Base-by-base conservation (phyloP, 768 basidiomycete species). In the Lentinula edodes region DNA sequence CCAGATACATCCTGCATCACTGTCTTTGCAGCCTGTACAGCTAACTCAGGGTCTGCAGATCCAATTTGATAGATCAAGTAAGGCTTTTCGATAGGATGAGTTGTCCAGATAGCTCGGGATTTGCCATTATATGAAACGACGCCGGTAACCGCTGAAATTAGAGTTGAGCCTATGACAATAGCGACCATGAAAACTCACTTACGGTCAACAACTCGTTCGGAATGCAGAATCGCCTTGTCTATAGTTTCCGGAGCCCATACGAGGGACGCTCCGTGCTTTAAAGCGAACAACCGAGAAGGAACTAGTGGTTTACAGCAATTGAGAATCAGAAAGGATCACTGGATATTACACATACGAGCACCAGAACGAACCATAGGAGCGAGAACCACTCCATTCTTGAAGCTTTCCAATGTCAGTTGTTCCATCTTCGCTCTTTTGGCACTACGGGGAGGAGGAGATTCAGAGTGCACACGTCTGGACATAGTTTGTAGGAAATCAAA, bases 291-390 rank as follows among this genome's bases (percentile, higher is more conserved):
- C 32, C 93, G 86, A 38, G 90, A 93, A 0, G 92, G 93, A 28
- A 95, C 93, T 95, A 70, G 7, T 36, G 15, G 2, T 68, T 66
- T 36, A 60, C 58, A 18, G 63, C 66, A 59, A 63, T 66, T 35
- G 61, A 60, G 50, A 60, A 43, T 53, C 9, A 51, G 35, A 15
- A 23, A 15, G 56, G 18, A 34, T 15, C 6, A 20, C 6, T 48
- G 16, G 5, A 41, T 42, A 45, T 51, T 42, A 18, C 23, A 83
- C 90, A 68, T 73, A 94, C 92, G 74, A 65, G 89, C 89, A 63
- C 95, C 93, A 61, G 93, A 96, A 69, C 95, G 84, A 57, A 99
- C 97, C 97, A 99, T 99, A 1, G 97, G 97, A 2, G 97, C 96
- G n/a, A 99, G 83, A 69, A 97, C 89, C 35, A 98, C 78, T 9